phyloP scores from a whole-genome alignment of 2,329 filamentous ascomycete species.

The Dichotomopilus funicola region DNA sequence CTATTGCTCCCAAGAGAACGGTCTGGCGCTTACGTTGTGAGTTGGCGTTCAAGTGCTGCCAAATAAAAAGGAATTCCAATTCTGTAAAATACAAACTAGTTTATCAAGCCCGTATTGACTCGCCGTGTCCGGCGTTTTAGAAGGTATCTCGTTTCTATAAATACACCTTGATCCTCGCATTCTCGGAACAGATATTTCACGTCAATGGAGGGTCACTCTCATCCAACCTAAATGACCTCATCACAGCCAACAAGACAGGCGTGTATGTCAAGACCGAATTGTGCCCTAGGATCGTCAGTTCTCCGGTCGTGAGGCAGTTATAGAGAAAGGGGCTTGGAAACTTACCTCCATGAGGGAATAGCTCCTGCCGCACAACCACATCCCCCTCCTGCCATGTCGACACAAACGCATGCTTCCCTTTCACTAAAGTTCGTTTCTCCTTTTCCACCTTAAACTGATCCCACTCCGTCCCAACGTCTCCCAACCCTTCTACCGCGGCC shows the following conservation, averaged over 20 bases:
- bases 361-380: constrained; percentile 47
- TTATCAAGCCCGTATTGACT: too few relatives aligned
- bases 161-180: not conserved
- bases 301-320: not conserved
- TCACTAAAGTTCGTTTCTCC: constrained; percentile 37
- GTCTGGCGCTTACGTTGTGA: too few relatives aligned
- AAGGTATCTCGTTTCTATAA: too few relatives aligned
- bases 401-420: constrained; percentile 43
- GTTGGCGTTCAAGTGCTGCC: too few relatives aligned
- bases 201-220: not conserved
- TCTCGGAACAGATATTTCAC: not conserved
- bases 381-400: constrained; percentile 40
- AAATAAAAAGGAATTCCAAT: too few relatives aligned
- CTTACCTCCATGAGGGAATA: constrained; percentile 50
- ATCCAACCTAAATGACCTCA: constrained; percentile 51
- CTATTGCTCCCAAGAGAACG: too few relatives aligned
- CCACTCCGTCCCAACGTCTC: constrained; percentile 30
- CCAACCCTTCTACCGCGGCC: constrained; percentile 48
- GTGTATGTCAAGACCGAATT: constrained; percentile 62
- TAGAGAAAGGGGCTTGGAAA: not conserved
- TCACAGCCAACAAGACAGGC: constrained; percentile 56
- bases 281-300: constrained; percentile 46
- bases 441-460: constrained; percentile 34
- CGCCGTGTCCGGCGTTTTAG: too few relatives aligned
- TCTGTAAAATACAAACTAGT: too few relatives aligned